Base-by-base conservation (phyloP, 225 moss, liverwort and hornwort genomes). In the Antitrichia curtipendula region DNA sequence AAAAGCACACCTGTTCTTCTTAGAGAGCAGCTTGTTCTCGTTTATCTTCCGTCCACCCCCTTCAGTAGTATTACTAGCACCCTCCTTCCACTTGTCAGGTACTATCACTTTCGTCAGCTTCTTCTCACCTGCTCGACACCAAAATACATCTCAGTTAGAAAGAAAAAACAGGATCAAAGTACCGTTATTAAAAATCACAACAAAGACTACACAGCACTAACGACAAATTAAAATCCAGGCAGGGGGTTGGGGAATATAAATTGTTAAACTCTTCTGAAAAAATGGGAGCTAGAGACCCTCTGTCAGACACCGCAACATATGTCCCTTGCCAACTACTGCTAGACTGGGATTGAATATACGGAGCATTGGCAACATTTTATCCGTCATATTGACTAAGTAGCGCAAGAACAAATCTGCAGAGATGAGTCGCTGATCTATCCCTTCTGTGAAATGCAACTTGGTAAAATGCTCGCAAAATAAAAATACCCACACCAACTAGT, bases 41-140 rank as follows among this genome's bases (percentile, higher is more conserved):
- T 99, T 96, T 36, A 96, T 94, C 90, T 96, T 99, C 64, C 99
- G 95, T 76, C 99, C 99, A 87, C 97, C 99, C 53, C 92, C 92
- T 88, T 97, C 99, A 27, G 99, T 99, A 77, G 96, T 96, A 87
- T 99, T 99, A 92, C 96, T 99, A 45, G 99, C 99, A 71, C 99
- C 97, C 75, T 97, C 96, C 90, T 99, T 99, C 99, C 99, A 99
- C 92, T 99, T 99, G 88, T 97, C 99, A 82, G 99, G 97, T 47
- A 99, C 99, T 66, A 96, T 99, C 76, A 97, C 96, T 89, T 97
- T 99, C 60, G 95, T 94, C 70, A 99, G 91, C 89, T 99, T 99
- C 94, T 99, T 99, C 92, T 97, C 94, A 92, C 97, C 98, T 99
- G 94, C 86, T 84, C 89, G 41, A 73, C 81, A 89, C 71, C 62